phyloP scores from a whole-genome alignment of 1,284 basidiomycete genomes.

The Porogramme epimiltina region DNA sequence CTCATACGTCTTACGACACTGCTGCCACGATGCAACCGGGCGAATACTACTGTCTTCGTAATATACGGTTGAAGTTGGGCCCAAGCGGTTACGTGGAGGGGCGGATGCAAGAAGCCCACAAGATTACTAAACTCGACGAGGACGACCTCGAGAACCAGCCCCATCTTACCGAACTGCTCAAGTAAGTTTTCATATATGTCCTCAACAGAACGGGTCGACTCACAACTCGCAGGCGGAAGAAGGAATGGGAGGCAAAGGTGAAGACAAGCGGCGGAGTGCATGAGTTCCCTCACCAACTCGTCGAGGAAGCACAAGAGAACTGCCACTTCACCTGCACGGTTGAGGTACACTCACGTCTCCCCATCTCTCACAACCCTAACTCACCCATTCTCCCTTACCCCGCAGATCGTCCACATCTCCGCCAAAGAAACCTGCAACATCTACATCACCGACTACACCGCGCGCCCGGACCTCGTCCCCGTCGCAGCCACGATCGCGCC shows the following conservation, averaged over 20 bases:
- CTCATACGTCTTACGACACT: slow-evolving; percentile 46
- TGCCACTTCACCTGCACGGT: slow-evolving; percentile 57
- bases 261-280: slow-evolving; percentile 26
- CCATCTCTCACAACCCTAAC: too few species aligned
- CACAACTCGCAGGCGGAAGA: slow-evolving; percentile 50
- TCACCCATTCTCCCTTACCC: background rate
- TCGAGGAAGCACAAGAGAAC: slow-evolving; percentile 46
- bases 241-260: slow-evolving; percentile 42
- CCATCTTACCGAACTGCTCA: slow-evolving; percentile 49
- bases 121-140: slow-evolving; percentile 46
- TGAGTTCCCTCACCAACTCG: slow-evolving; percentile 46
- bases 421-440: slow-evolving; percentile 40
- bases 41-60: slow-evolving; percentile 57
- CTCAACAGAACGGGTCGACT: slow-evolving; percentile 1
- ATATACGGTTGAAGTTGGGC: slow-evolving; percentile 48
- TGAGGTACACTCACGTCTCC: slow-evolving; percentile 44
- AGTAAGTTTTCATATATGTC: slow-evolving; percentile 40
- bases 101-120: slow-evolving; percentile 47
- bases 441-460: slow-evolving; percentile 71
- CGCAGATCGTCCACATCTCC: slow-evolving; percentile 49
- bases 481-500: slow-evolving; percentile 23
- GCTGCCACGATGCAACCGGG: slow-evolving; percentile 49
- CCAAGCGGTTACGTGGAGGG: slow-evolving; percentile 50
- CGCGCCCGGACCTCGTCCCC: slow-evolving; percentile 44
- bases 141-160: slow-evolving; percentile 37